These are phyloP conservation scores for Clathrospora elynae DNA, from an alignment of 2,329 filamentous ascomycete species.

Conservation along the genomic window DNA sequence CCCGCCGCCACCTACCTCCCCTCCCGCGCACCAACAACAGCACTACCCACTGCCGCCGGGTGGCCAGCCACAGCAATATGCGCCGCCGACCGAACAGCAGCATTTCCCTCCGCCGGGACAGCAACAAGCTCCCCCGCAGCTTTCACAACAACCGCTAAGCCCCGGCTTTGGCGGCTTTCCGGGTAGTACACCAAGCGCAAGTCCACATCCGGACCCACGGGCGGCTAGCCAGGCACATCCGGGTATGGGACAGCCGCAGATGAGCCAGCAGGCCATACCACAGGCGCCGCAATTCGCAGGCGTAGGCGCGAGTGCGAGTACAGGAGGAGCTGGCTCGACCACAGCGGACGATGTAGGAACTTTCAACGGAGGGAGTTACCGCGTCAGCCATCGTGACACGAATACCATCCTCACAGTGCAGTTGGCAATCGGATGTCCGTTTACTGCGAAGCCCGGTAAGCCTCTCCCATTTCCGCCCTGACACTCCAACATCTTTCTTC, in stretches of 20 bases:
- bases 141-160: slow-evolving; percentile 27
- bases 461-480: too few relatives aligned
- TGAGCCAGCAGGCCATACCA: slow-evolving; percentile 34
- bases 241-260: slow-evolving; percentile 36
- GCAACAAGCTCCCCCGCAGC: slow-evolving; percentile 18
- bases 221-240: slow-evolving; percentile 33
- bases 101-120: slow-evolving; percentile 38
- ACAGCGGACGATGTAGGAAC: slow-evolving; percentile 86
- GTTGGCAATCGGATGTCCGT: slow-evolving; percentile 83
- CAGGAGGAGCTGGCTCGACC: slow-evolving; percentile 51
- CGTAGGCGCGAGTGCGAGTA: slow-evolving; percentile 37
- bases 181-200: slow-evolving; percentile 34
- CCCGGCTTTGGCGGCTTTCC: slow-evolving; percentile 34
- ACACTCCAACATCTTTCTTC: too few relatives aligned
- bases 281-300: slow-evolving; percentile 41
- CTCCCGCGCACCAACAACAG: slow-evolving; percentile 38
- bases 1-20: slow-evolving; percentile 43
- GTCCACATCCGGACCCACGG: slow-evolving; percentile 18
- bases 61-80: slow-evolving; percentile 34
- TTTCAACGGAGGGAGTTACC: slow-evolving; percentile 94
- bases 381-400: slow-evolving; percentile 88
- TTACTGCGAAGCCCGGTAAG: slow-evolving; percentile 76
- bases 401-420: slow-evolving; percentile 91
- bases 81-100: slow-evolving; percentile 41
- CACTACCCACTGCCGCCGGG: slow-evolving; percentile 43